phyloP scores from a whole-genome alignment of 805 yeast species.

The Kuraishia cidri region DNA sequence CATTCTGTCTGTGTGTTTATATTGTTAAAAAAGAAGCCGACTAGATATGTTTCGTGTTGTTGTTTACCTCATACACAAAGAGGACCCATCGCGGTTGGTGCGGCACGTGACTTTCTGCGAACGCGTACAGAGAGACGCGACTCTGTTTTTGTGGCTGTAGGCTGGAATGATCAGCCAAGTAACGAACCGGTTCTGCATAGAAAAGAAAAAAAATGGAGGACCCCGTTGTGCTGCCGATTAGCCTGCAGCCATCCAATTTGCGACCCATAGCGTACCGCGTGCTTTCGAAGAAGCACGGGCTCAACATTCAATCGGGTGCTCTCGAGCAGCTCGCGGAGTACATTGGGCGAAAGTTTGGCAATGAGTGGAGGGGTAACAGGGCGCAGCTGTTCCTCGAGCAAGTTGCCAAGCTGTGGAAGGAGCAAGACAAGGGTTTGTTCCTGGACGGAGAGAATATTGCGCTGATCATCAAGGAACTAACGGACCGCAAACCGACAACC shows the following conservation, averaged over 20 bases:
- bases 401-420: slow-evolving; percentile 78
- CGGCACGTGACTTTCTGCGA: too few species aligned
- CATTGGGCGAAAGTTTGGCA: slow-evolving; percentile 71
- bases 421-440: slow-evolving; percentile 80
- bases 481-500: slow-evolving; percentile 4
- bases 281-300: slow-evolving; percentile 84
- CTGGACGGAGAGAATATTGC: slow-evolving; percentile 67
- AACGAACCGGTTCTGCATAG: too few species aligned
- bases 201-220: too few species aligned
- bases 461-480: slow-evolving; percentile 34
- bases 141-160: too few species aligned
- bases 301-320: slow-evolving; percentile 84
- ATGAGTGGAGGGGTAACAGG: slow-evolving; percentile 70
- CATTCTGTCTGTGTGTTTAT: too few species aligned
- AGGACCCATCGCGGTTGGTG: too few species aligned
- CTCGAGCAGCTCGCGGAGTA: slow-evolving; percentile 63
- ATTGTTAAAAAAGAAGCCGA: too few species aligned
- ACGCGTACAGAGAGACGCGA: too few species aligned
- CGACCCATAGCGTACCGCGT: slow-evolving; percentile 90
- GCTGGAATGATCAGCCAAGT: too few species aligned
- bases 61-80: too few species aligned
- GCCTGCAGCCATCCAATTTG: slow-evolving; percentile 70
- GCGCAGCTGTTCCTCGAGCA: slow-evolving; percentile 65
- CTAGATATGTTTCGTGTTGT: too few species aligned
- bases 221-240: slow-evolving; percentile 58